phyloP scores from a whole-genome alignment of 768 basidiomycete species.

The Lentinula guzmanii region DNA sequence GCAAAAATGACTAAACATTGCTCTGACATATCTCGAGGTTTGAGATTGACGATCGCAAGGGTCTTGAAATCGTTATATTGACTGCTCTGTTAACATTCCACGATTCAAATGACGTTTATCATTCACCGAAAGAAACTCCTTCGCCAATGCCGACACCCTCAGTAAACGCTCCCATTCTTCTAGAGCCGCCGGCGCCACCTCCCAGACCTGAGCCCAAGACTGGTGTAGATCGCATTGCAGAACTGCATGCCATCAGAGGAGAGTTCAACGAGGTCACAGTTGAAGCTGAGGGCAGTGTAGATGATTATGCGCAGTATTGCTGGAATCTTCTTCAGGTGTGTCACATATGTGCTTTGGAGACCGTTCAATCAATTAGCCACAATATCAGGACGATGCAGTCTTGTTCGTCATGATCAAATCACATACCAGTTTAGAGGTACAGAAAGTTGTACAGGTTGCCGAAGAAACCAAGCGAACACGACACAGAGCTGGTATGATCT shows the following conservation, averaged over 20 bases:
- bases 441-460: conserved; percentile 76
- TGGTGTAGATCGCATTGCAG: conserved; percentile 64
- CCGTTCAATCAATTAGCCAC: not conserved
- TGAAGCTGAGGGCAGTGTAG: conserved; percentile 53
- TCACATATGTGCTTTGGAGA: conserved; percentile 1
- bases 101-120: conserved; percentile 57
- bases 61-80: conserved; percentile 76
- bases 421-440: conserved; percentile 53
- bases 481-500: conserved; percentile 58
- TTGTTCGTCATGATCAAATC: conserved; percentile 73
- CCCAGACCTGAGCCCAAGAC: conserved; percentile 61
- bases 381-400: conserved; percentile 67
- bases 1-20: not conserved
- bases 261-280: conserved; percentile 74
- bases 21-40: conserved; percentile 39
- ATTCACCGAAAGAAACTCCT: conserved; percentile 21
- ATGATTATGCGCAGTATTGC: conserved; percentile 70
- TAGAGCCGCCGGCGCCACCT: conserved; percentile 34
- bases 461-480: conserved; percentile 75
- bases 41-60: conserved; percentile 80
- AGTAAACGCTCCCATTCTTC: not conserved
- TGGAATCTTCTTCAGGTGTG: conserved; percentile 55
- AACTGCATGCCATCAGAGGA: conserved; percentile 60
- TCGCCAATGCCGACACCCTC: not conserved
- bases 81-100: conserved; percentile 74